These are phyloP conservation scores for Fusarium armeniacum DNA, from an alignment of 2,329 filamentous ascomycete species.

Conservation along the genomic window DNA sequence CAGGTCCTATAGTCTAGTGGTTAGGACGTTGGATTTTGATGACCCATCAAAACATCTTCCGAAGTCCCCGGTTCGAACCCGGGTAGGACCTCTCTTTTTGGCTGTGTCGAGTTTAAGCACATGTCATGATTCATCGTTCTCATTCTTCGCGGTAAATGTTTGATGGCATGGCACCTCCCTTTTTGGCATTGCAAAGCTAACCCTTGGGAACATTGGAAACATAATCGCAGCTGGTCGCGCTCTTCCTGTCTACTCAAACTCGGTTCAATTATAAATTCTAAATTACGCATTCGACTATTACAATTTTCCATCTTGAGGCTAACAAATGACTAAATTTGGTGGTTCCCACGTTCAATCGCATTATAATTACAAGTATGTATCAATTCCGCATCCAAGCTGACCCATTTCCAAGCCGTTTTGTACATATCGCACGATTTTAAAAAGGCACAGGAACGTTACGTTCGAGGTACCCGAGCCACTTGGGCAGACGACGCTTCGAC, in stretches of 20 bases:
- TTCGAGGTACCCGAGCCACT: slow-evolving; percentile 66
- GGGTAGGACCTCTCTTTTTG: slow-evolving; percentile 34
- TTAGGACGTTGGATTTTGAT: slow-evolving; percentile 39
- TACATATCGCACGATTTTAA: slow-evolving; percentile 1
- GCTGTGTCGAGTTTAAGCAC: not conserved
- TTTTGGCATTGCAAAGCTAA: not conserved
- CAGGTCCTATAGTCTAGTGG: slow-evolving; percentile 38
- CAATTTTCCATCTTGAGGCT: not conserved
- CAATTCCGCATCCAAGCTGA: not conserved
- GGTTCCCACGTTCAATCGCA: not conserved
- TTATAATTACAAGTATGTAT: not conserved
- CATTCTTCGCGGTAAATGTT: too few relatives aligned
- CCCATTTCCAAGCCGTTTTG: too few relatives aligned
- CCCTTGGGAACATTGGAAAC: too few relatives aligned
- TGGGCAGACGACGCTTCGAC: slow-evolving; percentile 64
- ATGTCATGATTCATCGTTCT: not conserved
- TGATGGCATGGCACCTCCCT: not conserved
- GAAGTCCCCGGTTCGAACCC: slow-evolving; percentile 37
- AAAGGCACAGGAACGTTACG: slow-evolving; percentile 60
- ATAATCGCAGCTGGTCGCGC: too few relatives aligned
- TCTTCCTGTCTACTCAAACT: too few relatives aligned
- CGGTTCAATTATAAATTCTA: too few relatives aligned
- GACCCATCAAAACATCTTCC: slow-evolving; percentile 12
- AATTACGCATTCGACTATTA: too few relatives aligned
- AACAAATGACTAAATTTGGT: not conserved